phyloP scores from a whole-genome alignment of 345 rosid genomes.

The Pugionium cornutum region DNA sequence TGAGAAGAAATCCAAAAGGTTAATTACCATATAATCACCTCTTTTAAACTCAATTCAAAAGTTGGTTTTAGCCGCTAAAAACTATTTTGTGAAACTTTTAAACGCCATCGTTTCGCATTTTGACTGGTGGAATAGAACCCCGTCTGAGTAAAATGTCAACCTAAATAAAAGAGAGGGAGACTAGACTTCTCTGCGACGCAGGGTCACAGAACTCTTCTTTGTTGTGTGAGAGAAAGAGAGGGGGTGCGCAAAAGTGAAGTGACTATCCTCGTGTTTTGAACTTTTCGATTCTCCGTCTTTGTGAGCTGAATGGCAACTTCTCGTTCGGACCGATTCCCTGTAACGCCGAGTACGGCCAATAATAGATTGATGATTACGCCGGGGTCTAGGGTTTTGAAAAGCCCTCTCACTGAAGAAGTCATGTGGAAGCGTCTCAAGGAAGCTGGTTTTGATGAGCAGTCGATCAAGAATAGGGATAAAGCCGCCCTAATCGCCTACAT shows the following conservation, averaged over 20 bases:
- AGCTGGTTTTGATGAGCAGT: constrained; percentile 86
- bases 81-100: background rate
- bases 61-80: constrained; percentile 37
- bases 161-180: constrained; percentile 26
- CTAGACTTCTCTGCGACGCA: constrained; percentile 33
- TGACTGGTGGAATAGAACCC: constrained; percentile 25
- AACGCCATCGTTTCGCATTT: constrained; percentile 20
- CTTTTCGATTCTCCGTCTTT: constrained; percentile 6
- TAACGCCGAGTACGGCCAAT: constrained; percentile 42
- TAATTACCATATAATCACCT: constrained; percentile 34
- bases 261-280: constrained; percentile 16
- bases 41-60: constrained; percentile 20
- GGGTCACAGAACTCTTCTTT: constrained; percentile 32
- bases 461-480: constrained; percentile 79
- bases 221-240: constrained; percentile 7
- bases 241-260: constrained; percentile 19
- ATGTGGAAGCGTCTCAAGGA: constrained; percentile 84
- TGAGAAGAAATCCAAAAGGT: background rate
- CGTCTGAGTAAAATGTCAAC: constrained; percentile 27
- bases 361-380: constrained; percentile 51
- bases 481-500: constrained; percentile 86
- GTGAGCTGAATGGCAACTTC: constrained; percentile 64
- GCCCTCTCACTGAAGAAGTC: constrained; percentile 56
- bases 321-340: constrained; percentile 45
- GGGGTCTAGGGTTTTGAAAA: constrained; percentile 67